phyloP scores from a whole-genome alignment of 2,329 filamentous ascomycete species.

The Cercospora citrullina region DNA sequence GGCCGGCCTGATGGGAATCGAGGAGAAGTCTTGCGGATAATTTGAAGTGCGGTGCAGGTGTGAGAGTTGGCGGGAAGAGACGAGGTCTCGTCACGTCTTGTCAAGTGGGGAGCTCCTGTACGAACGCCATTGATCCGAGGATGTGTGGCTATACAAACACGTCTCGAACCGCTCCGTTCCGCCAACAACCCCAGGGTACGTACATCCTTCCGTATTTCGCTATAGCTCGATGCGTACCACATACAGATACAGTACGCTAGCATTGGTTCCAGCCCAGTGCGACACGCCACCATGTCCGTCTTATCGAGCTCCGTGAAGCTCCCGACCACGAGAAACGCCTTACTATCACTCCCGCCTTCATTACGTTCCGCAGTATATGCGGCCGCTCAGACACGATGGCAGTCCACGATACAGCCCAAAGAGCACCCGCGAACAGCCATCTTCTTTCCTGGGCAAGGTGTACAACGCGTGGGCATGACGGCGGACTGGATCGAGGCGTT shows the following conservation, averaged over 20 bases:
- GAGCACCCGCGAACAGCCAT: constrained; percentile 39
- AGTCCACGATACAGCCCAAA: constrained; percentile 26
- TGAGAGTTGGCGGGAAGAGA: not conserved
- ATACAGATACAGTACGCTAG: not conserved
- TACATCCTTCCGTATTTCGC: not conserved
- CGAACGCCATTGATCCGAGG: constrained; percentile 7
- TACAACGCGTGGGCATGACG: constrained; percentile 42
- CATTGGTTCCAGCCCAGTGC: not conserved
- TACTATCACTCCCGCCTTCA: constrained; percentile 33
- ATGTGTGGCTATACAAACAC: not conserved
- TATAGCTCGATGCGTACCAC: constrained; percentile 5
- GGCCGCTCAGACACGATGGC: constrained; percentile 28
- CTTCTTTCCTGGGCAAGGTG: constrained; percentile 44
- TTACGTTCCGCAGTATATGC: constrained; percentile 33
- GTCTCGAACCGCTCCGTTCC: not conserved
- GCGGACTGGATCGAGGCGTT: constrained; percentile 84
- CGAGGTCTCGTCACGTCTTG: not conserved
- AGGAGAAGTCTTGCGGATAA: not conserved
- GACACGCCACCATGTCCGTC: constrained; percentile 5
- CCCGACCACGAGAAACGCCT: constrained; percentile 13
- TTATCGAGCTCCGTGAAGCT: constrained; percentile 8
- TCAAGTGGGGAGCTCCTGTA: not conserved
- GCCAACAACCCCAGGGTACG: not conserved
- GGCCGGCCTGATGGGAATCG: not conserved
- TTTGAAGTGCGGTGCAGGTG: not conserved